Conservation (phyloP, 345 rosid genomes). For the Ailanthus altissimus region DNA sequence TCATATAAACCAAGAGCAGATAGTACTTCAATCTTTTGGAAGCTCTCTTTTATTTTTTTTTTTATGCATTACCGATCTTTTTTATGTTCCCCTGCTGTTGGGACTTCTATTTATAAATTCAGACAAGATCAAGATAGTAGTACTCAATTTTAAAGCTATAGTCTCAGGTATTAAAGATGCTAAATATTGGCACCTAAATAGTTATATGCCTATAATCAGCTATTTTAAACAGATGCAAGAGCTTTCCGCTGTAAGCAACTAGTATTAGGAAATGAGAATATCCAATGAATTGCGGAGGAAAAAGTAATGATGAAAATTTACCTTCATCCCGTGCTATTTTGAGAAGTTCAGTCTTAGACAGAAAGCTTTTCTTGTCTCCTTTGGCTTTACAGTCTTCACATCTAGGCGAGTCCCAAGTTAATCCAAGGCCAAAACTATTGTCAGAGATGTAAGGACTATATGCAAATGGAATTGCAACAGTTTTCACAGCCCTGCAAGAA, state of each 20-base stretch:
- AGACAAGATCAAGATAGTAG: no score
- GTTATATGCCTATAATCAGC: neutral
- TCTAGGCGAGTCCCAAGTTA: constrained; percentile 51
- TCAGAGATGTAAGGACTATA: constrained; percentile 59
- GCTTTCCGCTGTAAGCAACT: neutral
- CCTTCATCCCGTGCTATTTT: constrained; percentile 4
- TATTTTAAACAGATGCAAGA: neutral
- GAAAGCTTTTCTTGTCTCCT: constrained; percentile 7
- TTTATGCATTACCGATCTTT: no score
- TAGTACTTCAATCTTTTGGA: no score
- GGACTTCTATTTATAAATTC: no score
- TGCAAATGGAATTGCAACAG: constrained; percentile 57
- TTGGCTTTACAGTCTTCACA: constrained; percentile 14
- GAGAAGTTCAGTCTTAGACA: constrained; percentile 2
- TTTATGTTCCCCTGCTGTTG: no score
- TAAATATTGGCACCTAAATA: neutral
- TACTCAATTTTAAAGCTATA: no score
- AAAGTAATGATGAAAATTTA: neutral
- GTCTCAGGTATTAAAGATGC: neutral
- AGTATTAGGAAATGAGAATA: neutral
- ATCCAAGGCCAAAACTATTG: constrained; percentile 55
- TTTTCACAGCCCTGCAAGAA: constrained; percentile 45
- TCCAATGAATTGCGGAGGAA: neutral
- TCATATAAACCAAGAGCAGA: no score
- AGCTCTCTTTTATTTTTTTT: no score